Percentiles rank a stretch among this genome's conserved stretches.
These are phyloP conservation scores for Populus hybrid DNA, from an alignment of 441 rosid species.

Conservation along the genomic window DNA sequence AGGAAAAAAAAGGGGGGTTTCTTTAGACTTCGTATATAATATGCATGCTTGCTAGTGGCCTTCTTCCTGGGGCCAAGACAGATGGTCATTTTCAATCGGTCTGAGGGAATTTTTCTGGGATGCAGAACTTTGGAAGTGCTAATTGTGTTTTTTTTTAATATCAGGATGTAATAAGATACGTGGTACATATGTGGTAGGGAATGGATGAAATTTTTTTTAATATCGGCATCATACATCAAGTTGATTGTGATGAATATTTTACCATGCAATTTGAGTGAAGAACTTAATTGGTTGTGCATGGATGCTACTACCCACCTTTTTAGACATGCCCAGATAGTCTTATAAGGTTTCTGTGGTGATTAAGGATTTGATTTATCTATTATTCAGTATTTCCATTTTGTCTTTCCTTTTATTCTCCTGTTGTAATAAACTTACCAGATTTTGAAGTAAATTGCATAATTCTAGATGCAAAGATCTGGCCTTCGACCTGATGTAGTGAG, in stretches of 20 bases:
- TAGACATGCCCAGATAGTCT: background rate
- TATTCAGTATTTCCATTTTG: background rate
- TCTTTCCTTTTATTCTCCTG: constrained; percentile 7
- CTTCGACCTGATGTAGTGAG: constrained; percentile 84
- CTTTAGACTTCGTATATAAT: background rate
- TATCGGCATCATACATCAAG: background rate
- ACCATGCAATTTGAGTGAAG: background rate
- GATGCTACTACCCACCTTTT: background rate
- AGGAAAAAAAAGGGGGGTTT: background rate
- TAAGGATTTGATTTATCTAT: background rate
- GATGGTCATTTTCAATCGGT: background rate
- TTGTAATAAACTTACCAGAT: constrained; percentile 20
- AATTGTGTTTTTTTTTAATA: too few species aligned
- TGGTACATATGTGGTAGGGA: background rate
- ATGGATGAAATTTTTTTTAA: too few species aligned
- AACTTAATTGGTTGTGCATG: background rate
- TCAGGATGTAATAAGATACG: background rate
- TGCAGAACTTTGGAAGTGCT: background rate
- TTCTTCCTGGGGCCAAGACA: background rate
- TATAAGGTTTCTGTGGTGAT: background rate
- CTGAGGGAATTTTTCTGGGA: background rate
- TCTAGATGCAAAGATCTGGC: constrained; percentile 92
- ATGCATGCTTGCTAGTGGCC: background rate
- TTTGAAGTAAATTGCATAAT: constrained; percentile 21
- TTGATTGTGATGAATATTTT: background rate